phyloP scores from a whole-genome alignment of 345 rosid genomes.

The Arabidopsis suecica region DNA sequence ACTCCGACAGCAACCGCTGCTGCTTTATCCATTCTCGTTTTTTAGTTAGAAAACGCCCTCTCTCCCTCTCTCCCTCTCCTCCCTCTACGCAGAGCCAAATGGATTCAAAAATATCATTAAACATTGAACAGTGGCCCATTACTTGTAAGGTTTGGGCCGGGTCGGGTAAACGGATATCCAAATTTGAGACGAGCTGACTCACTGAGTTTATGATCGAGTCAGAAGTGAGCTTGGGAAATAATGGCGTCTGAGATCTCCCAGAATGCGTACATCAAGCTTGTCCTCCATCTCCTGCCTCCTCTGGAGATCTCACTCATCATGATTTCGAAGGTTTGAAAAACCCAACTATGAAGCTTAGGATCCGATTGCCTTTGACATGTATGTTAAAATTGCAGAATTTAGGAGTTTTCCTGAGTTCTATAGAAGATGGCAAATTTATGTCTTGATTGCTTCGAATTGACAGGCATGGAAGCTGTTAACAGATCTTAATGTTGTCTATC shows the following conservation, averaged over 20 bases:
- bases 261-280: not conserved
- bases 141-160: not conserved
- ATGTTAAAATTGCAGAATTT: not conserved
- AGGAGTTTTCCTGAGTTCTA: not conserved
- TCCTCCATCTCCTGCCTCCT: not conserved
- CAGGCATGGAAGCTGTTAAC: not conserved
- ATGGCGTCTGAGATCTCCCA: not conserved
- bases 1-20: conserved; percentile 39
- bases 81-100: not conserved
- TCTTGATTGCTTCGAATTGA: not conserved
- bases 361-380: not conserved
- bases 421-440: not conserved
- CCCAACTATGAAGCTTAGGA: not conserved
- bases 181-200: not conserved
- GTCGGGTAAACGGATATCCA: not conserved
- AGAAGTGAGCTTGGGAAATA: not conserved
- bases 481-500: not conserved
- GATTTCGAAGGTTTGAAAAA: not conserved
- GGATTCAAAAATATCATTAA: not conserved
- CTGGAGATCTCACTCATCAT: not conserved
- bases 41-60: not conserved
- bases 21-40: conserved; percentile 8
- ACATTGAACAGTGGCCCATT: too few relatives aligned
- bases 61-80: not conserved
- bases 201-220: not conserved